Evolutionary conservation across 345 rosid species (phyloP).

Genomic region (Jatropha curcas): DNA sequence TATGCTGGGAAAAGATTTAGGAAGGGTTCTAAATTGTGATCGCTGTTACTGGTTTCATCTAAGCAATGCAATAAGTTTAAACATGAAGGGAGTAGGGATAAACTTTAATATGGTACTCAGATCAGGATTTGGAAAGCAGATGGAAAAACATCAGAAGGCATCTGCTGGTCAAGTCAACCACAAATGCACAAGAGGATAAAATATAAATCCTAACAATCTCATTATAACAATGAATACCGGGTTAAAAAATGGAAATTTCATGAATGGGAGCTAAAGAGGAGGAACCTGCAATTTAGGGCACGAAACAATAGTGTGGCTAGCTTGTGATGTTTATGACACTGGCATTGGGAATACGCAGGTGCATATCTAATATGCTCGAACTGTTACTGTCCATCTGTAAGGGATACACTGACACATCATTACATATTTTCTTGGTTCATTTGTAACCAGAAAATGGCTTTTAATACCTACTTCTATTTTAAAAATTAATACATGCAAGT

Average conservation of each 20-base stretch:
- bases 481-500: conserved; percentile 98
- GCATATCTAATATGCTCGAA: neutral
- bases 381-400: neutral
- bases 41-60: conserved; percentile 5
- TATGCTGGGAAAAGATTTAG: neutral
- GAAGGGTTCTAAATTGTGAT: neutral
- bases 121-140: conserved; percentile 51
- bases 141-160: conserved; percentile 33
- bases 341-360: conserved; percentile 99
- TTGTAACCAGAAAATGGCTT: conserved; percentile 79
- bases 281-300: conserved; percentile 28
- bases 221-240: conserved; percentile 25
- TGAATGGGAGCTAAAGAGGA: conserved; percentile 39
- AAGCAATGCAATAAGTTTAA: conserved; percentile 97
- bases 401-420: neutral
- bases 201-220: conserved; percentile 26
- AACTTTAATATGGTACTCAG: conserved; percentile 66
- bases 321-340: conserved; percentile 89
- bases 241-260: conserved; percentile 29
- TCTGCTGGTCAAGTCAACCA: conserved; percentile 29
- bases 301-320: conserved; percentile 74
- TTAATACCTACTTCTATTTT: conserved; percentile 84
- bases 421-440: conserved; percentile 16
- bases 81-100: conserved; percentile 90
- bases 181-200: conserved; percentile 37